These are phyloP conservation scores for Hyphodiscus hymeniophilus DNA, from an alignment of 495 filamentous ascomycete species.

Conservation along the genomic window DNA sequence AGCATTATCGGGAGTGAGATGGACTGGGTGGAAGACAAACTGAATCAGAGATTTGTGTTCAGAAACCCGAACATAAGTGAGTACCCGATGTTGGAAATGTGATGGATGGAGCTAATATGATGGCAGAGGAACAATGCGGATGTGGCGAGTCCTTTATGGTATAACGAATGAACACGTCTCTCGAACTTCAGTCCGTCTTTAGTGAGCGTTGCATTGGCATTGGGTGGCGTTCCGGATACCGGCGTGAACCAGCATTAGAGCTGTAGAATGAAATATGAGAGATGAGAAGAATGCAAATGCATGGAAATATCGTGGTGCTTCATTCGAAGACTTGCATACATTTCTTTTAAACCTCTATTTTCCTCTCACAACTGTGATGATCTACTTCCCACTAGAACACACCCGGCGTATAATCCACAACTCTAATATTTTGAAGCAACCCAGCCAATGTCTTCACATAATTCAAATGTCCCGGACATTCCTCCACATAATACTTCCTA, in stretches of 20 bases:
- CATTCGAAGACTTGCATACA: not conserved
- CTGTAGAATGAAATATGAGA: conserved; percentile 4
- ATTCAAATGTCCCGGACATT: conserved; percentile 40
- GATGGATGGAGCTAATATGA: not conserved
- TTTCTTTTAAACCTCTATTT: not conserved
- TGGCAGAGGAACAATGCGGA: conserved; percentile 87
- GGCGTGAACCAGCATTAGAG: conserved; percentile 16
- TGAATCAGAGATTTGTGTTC: conserved; percentile 86
- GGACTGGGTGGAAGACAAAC: conserved; percentile 96
- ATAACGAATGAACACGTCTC: conserved; percentile 17
- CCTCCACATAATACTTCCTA: conserved; percentile 44
- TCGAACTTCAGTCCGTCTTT: conserved; percentile 1
- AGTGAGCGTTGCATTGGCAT: conserved; percentile 17
- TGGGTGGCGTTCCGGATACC: conserved; percentile 21
- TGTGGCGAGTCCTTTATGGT: conserved; percentile 98
- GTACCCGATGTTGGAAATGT: conserved; percentile 29
- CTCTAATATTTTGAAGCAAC: conserved; percentile 30
- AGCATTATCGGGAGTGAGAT: conserved; percentile 98
- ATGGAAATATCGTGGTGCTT: not conserved
- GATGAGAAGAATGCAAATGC: conserved; percentile 3
- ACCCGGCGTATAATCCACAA: conserved; percentile 37
- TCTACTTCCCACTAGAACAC: conserved; percentile 20
- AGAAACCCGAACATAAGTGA: conserved; percentile 96
- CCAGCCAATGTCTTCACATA: conserved; percentile 33
- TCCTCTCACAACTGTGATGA: not conserved